Base-by-base conservation (phyloP, 345 rosid genomes). In the Salix exigua region DNA sequence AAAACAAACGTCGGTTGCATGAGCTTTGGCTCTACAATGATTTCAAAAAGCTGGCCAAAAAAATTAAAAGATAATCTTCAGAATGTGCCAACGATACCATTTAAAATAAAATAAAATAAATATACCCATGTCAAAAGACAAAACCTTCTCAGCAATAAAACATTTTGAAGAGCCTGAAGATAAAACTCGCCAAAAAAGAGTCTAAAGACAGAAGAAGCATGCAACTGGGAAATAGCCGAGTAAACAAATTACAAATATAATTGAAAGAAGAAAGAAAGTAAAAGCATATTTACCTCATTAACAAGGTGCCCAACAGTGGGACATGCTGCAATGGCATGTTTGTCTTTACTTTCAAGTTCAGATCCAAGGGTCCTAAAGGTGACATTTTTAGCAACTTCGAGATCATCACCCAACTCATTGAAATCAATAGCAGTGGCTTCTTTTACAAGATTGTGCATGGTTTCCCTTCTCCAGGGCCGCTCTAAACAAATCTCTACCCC, bases 391-490 rank as follows among this genome's bases (percentile, higher is more conserved):
- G 93, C 93, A 68, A 78, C 88, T 65, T 74, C 66, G 38, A 93
- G 89, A 84, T 93, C 93, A 78, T 78, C 86, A 40, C 83, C 79
- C 25, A 88, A 72, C 82, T 86, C 88, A 60, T 31, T 84, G 79
- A 93, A 91, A 88, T 89, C 86, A 67, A 96, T 85, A 48, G 93
- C 93, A 35, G 94, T 85, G 67, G 80, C 80, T 85, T 93, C 97
- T 83, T 89, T 85, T 66, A 93, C 97, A 73, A 95, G 98, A 83
- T 91, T 93, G 83, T 93, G 93, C 98, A 95, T 95, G 67, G 92
- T 95, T 91, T 91, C 97, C 77, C 96, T 88, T 86, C 92, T 88
- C 99, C 98, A 95, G 38, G 99, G 99, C 73, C 89, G 85, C 82
- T 91, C 92, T 31, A 93, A 88, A 79, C 85, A 85, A 82, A 95